These are phyloP conservation scores for Botrytis tulipae DNA, from an alignment of 2,329 filamentous ascomycete genomes.

Conservation along the genomic window DNA sequence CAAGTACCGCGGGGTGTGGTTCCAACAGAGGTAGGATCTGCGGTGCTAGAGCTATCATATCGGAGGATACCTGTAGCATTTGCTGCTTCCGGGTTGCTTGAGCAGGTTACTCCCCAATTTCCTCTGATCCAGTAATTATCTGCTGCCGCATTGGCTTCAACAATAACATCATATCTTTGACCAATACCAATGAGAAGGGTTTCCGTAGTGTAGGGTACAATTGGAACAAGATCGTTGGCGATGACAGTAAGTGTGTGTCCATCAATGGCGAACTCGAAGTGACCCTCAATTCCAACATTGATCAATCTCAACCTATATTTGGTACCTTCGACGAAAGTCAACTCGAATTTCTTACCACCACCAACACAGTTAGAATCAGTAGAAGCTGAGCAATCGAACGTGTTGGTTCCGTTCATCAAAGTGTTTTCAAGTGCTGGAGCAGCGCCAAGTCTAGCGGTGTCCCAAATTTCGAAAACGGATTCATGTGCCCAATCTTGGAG, in stretches of 20 bases:
- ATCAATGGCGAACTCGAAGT: slow-evolving; percentile 52
- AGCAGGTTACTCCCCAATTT: slow-evolving; percentile 50
- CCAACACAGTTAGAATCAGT: slow-evolving; percentile 33
- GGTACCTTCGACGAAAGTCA: slow-evolving; percentile 39
- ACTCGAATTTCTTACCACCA: slow-evolving; percentile 36
- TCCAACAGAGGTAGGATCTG: slow-evolving; percentile 35
- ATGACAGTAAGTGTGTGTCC: slow-evolving; percentile 59
- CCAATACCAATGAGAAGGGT: slow-evolving; percentile 56
- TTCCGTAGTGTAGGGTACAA: slow-evolving; percentile 52
- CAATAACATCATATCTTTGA: slow-evolving; percentile 48
- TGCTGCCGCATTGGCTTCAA: slow-evolving; percentile 54
- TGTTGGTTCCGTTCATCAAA: slow-evolving; percentile 38
- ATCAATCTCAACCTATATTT: slow-evolving; percentile 46
- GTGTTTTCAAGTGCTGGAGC: slow-evolving; percentile 33
- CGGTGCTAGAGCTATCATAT: slow-evolving; percentile 41
- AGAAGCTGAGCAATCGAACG: slow-evolving; percentile 28
- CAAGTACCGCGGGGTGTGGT: slow-evolving; percentile 30
- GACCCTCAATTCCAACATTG: slow-evolving; percentile 46
- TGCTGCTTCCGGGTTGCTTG: slow-evolving; percentile 54
- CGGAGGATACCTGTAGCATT: slow-evolving; percentile 44
- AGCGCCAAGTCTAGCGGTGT: slow-evolving; percentile 29
- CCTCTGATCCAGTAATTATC: slow-evolving; percentile 57
- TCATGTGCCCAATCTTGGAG: slow-evolving; percentile 37
- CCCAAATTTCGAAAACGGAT: slow-evolving; percentile 32
- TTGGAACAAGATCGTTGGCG: slow-evolving; percentile 56